A percentile compares a stretch with the other conserved stretches of the same genome.
phyloP scores from a whole-genome alignment of 768 basidiomycete species.

The Boletellus emodensis region DNA sequence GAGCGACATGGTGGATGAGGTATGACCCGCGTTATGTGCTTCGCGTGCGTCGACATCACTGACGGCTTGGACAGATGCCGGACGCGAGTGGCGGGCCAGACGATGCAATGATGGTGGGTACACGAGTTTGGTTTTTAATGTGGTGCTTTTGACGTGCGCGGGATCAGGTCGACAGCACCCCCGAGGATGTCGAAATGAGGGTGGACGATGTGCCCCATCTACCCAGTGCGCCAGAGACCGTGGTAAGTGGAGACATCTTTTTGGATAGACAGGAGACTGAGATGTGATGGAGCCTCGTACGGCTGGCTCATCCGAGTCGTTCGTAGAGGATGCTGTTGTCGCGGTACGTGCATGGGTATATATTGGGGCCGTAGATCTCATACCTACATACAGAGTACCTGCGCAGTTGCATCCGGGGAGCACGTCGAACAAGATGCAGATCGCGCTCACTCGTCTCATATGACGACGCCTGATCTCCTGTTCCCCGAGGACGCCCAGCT shows the following conservation, averaged over 20 bases:
- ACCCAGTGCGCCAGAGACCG: not conserved
- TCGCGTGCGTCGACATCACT: not conserved
- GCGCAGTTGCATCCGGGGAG: not conserved
- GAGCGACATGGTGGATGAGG: slow-evolving; percentile 9
- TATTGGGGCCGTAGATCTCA: not conserved
- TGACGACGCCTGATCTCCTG: slow-evolving; percentile 13
- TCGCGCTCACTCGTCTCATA: not conserved
- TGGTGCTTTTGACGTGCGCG: not conserved
- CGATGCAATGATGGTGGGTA: slow-evolving; percentile 7
- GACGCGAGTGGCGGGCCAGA: not conserved
- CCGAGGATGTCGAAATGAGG: not conserved
- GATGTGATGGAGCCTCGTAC: not conserved
- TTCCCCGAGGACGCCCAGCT: slow-evolving; percentile 10
- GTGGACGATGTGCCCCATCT: not conserved
- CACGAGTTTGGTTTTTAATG: not conserved
- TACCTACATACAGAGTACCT: not conserved
- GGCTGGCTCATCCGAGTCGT: not conserved
- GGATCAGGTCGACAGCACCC: not conserved
- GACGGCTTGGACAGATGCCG: slow-evolving; percentile 1
- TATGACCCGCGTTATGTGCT: not conserved
- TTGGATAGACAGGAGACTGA: not conserved
- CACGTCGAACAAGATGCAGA: too few relatives aligned
- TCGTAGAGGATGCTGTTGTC: not conserved
- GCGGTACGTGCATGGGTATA: not conserved
- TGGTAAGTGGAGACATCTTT: not conserved